Evolutionary conservation across 305 asterid genomes (phyloP), one percentile per base, ranked within the genome.

Genomic region (Solanum aculeatissimum): DNA sequence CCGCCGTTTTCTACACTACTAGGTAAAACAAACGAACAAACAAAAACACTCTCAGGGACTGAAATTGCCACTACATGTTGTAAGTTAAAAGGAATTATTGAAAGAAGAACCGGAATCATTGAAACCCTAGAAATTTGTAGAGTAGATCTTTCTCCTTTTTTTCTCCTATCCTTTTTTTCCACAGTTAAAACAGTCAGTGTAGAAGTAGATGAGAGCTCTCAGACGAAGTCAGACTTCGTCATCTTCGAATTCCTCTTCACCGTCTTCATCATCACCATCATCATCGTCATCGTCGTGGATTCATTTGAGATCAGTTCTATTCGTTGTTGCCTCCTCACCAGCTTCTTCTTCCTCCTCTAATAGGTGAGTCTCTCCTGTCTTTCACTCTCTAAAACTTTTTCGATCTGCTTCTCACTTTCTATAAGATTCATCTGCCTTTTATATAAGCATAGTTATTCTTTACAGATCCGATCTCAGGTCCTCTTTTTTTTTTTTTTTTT

Each of bases 261-360:
- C 94, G 80, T 89, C 94, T 70, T 93, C 92, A 51, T 83, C 97
- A 29, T 90, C 98, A 71, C 91, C 97, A 58, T 93, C 98, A 15
- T 89, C 96, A 42, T 85, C 90, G 23, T 90, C 97, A 19, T 92
- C 94, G 16, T 92, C 98, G 89, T 94, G 98, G 99, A 91, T 93
- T 89, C 95, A 94, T 84, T 91, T 96, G 94, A 94, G 99, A 93
- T 96, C 99, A 92, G 97, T 93, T 87, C 89, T 94, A 86, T 93
- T 93, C 88, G 87, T 96, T 74, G 95, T 94, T 78, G 95, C 97
- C 57, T 92, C 98, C 81, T 92, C 99, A 85, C 97, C 95, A 77
- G 95, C 97, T 83, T 89, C 93, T 86, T 89, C 93, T 87, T 90
- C 95, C 84, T 91, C 95, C 85, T 87, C 92, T 89, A 89, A 93